Evolutionary conservation across 306 rosid species (phyloP), one percentile per base, ranked within the genome.

Genomic region (Casuarina glauca): DNA sequence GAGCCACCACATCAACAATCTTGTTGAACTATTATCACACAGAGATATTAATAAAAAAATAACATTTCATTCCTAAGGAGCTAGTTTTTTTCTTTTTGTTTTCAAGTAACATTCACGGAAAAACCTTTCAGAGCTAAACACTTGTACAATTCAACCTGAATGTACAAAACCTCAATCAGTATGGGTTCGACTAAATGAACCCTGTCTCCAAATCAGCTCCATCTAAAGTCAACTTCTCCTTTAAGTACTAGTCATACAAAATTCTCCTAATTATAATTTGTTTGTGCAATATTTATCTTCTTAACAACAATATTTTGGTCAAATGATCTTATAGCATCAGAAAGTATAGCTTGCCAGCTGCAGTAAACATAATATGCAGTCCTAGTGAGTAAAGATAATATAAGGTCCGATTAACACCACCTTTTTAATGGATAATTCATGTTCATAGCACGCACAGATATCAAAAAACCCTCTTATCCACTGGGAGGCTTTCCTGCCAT

Each of bases 141-240:
- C 71, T 41, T 9, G 16, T 7, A 66, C 71, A 66, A 66, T 48
- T 66, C 49, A 66, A 66, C 70, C n/a, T 41, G 71, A 66, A 20
- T 66, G 9, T 4, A 66, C 70, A 66, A 66, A 41, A 10, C 26
- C 70, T 39, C 44, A 39, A 64, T 42, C 49, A 8, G 48, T 1
- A 64, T 10, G 16, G 12, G 67, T 61, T 61, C 68, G 11, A 17
- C 68, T 35, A 61, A 36, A 35, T 41, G 26, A 41, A 66, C 36
- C 26, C 32, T 66, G 13, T 41, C 6, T 41, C 70, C 48, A 4
- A 66, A 16, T 66, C 49, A n/a, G 50, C 50, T 66, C 50, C 50
- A 39, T 66, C 49, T 42, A 66, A 66, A 66, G 50, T 3, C 44
- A 62, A 11, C 42, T 4, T 61, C 9, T 8, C 48, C 26, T 39